Base-by-base conservation (phyloP, 2,329 filamentous ascomycete species). In the Escovopsis weberi region DNA sequence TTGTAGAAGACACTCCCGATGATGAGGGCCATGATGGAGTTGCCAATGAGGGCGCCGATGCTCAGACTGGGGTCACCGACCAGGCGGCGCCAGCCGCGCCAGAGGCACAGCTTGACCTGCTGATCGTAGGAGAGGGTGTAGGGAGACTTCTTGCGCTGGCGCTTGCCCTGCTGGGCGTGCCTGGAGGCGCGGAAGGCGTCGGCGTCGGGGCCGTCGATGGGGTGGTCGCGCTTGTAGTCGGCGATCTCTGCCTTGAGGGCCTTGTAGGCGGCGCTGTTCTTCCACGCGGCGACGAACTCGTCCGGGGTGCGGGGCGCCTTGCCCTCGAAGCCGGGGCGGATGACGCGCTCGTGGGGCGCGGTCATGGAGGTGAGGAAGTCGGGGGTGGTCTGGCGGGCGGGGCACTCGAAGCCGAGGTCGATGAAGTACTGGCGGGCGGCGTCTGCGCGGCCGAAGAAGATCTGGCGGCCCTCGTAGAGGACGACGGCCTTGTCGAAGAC, bases 1-100 rank as follows among this genome's bases (percentile, higher is more conserved):
- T 93, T 82, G 68, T 75, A 94, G 63, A 91, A 94, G 50, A 94
- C 80, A 49, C 79, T 82, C 41, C 81, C 64, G 46, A 94, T 76
- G 55, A 94, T 82, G 48, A 94, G 68, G 44, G 82, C 72, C 75
- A 89, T 82, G 50, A 75, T 63, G 38, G 79, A 73, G 61, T 94
- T 93, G 50, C 78, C 82, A 43, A 86, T 64, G 18, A 80, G 68
- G 45, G 78, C 70, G 33, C 75, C 77, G 19, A 88, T 50, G 0
- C 82, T 85, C 51, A 91, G 66, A 54, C 74, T 82, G 18, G 83
- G 80, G 55, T 95, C 88, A 41, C 82, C 84, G 43, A 68, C 70
- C 7, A 94, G 68, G 41, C 88, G 78, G 54, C 78, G 75, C 66
- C 81, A 91, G 10, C 85, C 86, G 55, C 88, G 81, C 68, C 78